phyloP scores from a whole-genome alignment of 2,329 filamentous ascomycete genomes.

The Myriangium duriaei region DNA sequence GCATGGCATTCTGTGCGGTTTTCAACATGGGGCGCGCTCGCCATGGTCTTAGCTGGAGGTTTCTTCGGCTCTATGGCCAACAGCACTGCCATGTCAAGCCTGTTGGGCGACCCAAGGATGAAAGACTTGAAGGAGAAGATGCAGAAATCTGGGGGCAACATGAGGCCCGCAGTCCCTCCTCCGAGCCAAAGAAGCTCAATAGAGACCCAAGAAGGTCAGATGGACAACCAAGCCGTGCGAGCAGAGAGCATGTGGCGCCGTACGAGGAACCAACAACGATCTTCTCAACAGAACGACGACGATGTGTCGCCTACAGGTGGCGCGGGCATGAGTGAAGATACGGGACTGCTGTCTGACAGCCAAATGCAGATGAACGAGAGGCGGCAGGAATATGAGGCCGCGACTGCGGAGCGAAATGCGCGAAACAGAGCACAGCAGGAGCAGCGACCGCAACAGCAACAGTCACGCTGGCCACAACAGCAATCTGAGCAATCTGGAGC shows the following conservation, averaged over 20 bases:
- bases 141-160: conserved; percentile 8
- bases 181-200: conserved; percentile 10
- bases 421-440: background rate
- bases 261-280: conserved; percentile 1
- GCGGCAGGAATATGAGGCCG: conserved; percentile 8
- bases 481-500: background rate
- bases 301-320: conserved; percentile 31
- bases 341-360: conserved; percentile 21
- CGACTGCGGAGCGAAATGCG: conserved; percentile 9
- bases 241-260: conserved; percentile 9
- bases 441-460: conserved; percentile 11
- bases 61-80: conserved; percentile 22
- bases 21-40: conserved; percentile 20
- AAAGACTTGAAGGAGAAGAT: conserved; percentile 24
- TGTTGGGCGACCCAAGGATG: conserved; percentile 28
- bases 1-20: conserved; percentile 21
- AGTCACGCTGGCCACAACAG: conserved; percentile 2
- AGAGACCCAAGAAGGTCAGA: conserved; percentile 8
- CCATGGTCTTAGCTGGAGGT: conserved; percentile 23
- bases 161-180: conserved; percentile 1
- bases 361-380: conserved; percentile 16
- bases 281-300: conserved; percentile 15
- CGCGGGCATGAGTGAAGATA: conserved; percentile 20
- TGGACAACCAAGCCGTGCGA: conserved; percentile 11
- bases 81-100: conserved; percentile 23